These are phyloP conservation scores for Aspergillus caelatus DNA, from an alignment of 2,329 filamentous ascomycete genomes.

Conservation along the genomic window DNA sequence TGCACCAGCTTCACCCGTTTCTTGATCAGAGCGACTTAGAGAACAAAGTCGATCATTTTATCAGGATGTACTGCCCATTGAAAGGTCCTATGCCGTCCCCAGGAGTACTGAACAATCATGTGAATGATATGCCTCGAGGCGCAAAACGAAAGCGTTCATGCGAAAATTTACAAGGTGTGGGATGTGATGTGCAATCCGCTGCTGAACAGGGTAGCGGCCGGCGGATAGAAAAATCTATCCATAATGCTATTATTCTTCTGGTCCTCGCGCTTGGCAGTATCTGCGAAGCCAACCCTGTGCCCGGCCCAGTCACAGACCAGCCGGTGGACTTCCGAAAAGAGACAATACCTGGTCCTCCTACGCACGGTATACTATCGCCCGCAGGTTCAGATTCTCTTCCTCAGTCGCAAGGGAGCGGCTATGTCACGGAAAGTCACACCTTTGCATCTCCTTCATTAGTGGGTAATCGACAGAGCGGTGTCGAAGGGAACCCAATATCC, in stretches of 20 bases:
- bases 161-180: slow-evolving; percentile 30
- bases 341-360: slow-evolving; percentile 29
- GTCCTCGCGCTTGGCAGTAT: slow-evolving; percentile 87
- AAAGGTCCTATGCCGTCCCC: slow-evolving; percentile 15
- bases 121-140: slow-evolving; percentile 31
- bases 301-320: slow-evolving; percentile 55
- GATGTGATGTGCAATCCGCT: slow-evolving; percentile 28
- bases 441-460: slow-evolving; percentile 23
- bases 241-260: slow-evolving; percentile 79
- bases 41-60: slow-evolving; percentile 56
- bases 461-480: slow-evolving; percentile 18
- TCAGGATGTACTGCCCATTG: slow-evolving; percentile 49
- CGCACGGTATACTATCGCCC: slow-evolving; percentile 31
- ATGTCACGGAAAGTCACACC: slow-evolving; percentile 19
- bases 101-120: slow-evolving; percentile 15
- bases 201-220: slow-evolving; percentile 16
- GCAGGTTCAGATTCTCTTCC: slow-evolving; percentile 29
- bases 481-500: slow-evolving; percentile 16
- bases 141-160: slow-evolving; percentile 44
- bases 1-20: slow-evolving; percentile 68
- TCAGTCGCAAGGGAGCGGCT: slow-evolving; percentile 24
- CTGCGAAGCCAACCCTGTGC: slow-evolving; percentile 60
- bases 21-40: slow-evolving; percentile 58
- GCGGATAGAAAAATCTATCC: slow-evolving; percentile 63
- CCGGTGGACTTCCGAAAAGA: slow-evolving; percentile 31